A percentile compares a stretch with the other conserved stretches of the same genome.
Conservation (phyloP, 106 monocot genomes). For the Acorus gramineus region DNA sequence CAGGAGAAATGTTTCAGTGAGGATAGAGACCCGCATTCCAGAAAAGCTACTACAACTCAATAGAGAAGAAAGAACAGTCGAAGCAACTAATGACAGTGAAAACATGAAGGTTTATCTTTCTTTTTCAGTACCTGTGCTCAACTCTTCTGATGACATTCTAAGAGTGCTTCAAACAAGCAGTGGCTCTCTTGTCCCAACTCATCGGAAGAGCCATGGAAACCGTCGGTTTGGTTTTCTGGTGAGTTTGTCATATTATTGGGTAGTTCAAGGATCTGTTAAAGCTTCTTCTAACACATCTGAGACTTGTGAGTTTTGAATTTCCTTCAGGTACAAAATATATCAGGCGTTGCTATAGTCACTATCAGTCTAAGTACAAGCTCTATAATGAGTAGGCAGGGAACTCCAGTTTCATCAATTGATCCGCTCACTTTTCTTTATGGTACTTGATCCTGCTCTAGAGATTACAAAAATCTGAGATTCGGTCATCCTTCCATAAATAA, state of each 20-base stretch:
- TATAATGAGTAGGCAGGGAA: conserved; percentile 60
- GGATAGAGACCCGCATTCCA: conserved; percentile 51
- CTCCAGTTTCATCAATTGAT: conserved; percentile 34
- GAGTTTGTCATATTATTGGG: conserved; percentile 9
- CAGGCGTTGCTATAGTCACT: conserved; percentile 39
- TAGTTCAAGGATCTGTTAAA: neutral
- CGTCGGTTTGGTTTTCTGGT: conserved; percentile 72
- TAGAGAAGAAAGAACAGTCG: conserved; percentile 47
- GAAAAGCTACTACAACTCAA: conserved; percentile 49
- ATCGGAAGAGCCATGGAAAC: conserved; percentile 44
- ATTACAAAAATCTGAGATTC: neutral
- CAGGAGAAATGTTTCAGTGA: conserved; percentile 50
- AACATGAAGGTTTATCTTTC: conserved; percentile 56
- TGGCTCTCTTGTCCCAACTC: conserved; percentile 45
- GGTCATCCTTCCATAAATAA: neutral
- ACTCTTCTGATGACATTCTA: conserved; percentile 70
- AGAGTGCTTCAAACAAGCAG: conserved; percentile 39
- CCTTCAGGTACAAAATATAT: conserved; percentile 35
- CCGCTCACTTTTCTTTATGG: conserved; percentile 65
- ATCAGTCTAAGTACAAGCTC: conserved; percentile 32
- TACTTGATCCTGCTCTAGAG: conserved; percentile 8
- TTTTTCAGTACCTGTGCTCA: conserved; percentile 80
- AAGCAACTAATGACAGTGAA: conserved; percentile 61
- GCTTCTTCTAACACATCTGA: neutral
- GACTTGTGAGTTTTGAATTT: neutral